Percentiles rank a stretch among this genome's conserved stretches.
Evolutionary conservation across 768 basidiomycete species (phyloP).

Genomic region (Lanmaoa pseudosensibilis): DNA sequence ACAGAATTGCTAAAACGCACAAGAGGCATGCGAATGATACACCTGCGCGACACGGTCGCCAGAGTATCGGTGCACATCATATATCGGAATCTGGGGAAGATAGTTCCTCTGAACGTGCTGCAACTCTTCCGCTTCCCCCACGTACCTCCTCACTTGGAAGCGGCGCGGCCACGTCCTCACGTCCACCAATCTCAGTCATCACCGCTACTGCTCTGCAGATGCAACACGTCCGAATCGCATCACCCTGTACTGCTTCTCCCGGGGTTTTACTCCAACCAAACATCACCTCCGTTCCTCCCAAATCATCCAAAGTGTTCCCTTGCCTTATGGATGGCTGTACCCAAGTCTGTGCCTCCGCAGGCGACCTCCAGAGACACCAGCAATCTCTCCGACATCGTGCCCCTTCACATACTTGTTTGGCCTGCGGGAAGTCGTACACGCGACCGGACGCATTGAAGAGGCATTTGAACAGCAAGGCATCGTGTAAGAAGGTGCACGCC

Average conservation of each 20-base stretch:
- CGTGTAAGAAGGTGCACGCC: conserved; percentile 28
- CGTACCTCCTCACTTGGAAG: not conserved
- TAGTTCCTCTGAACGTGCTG: not conserved
- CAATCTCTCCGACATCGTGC: conserved; percentile 30
- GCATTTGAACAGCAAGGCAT: conserved; percentile 30
- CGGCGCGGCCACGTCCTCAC: not conserved
- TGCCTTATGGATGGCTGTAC: conserved; percentile 25
- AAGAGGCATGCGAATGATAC: conserved; percentile 13
- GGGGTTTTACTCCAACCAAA: not conserved
- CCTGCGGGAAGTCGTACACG: conserved; percentile 30
- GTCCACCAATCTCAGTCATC: conserved; percentile 4
- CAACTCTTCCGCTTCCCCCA: not conserved
- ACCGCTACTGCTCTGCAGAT: conserved; percentile 10
- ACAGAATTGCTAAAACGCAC: conserved; percentile 11
- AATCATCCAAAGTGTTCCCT: conserved; percentile 20
- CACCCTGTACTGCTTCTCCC: conserved; percentile 14
- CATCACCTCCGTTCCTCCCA: not conserved
- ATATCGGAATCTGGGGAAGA: not conserved
- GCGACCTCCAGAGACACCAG: conserved; percentile 31
- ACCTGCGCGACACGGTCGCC: conserved; percentile 3
- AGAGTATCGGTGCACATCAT: not conserved
- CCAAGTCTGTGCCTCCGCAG: conserved; percentile 30
- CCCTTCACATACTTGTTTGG: conserved; percentile 25
- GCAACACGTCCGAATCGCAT: conserved; percentile 14
- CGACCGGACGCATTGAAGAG: conserved; percentile 35